phyloP scores from a whole-genome alignment of 352 stramenopile genomes.

The Globisporangium nagaii region DNA sequence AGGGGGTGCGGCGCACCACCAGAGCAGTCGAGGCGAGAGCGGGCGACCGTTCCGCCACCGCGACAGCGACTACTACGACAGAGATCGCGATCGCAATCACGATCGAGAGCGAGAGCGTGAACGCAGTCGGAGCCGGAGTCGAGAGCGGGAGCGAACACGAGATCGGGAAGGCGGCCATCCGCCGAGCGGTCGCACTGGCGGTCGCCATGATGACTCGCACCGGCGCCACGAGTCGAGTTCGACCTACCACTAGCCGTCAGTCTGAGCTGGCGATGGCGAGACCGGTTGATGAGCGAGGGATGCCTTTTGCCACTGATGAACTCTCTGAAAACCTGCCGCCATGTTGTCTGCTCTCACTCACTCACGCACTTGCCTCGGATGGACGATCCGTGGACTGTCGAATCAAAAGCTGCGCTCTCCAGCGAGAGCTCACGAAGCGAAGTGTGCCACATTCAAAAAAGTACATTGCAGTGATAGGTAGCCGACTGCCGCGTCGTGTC shows the following conservation, averaged over 20 bases:
- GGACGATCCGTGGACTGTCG: too few species aligned
- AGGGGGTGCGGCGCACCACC: conserved; percentile 8
- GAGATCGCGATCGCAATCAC: conserved; percentile 16
- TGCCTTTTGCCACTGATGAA: too few species aligned
- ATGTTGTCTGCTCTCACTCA: too few species aligned
- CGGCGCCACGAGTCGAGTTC: not conserved
- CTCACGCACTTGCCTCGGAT: too few species aligned
- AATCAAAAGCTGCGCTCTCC: too few species aligned
- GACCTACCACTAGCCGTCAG: not conserved
- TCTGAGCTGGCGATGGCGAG: too few species aligned
- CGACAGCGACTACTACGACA: conserved; percentile 21
- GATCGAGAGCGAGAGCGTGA: conserved; percentile 12
- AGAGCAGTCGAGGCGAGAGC: conserved; percentile 1
- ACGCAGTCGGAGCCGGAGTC: conserved; percentile 15
- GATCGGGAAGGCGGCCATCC: conserved; percentile 9
- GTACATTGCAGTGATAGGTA: too few species aligned
- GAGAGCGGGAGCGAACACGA: conserved; percentile 10
- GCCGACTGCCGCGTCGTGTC: too few species aligned
- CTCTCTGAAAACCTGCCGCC: too few species aligned
- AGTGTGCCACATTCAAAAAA: too few species aligned
- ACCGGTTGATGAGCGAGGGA: too few species aligned
- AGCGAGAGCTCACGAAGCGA: too few species aligned
- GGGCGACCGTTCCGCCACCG: conserved; percentile 9
- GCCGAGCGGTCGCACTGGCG: not conserved
- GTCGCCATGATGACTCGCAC: conserved; percentile 5